Conservation (phyloP, 768 basidiomycete species). For the Tricholoma matsutake region DNA sequence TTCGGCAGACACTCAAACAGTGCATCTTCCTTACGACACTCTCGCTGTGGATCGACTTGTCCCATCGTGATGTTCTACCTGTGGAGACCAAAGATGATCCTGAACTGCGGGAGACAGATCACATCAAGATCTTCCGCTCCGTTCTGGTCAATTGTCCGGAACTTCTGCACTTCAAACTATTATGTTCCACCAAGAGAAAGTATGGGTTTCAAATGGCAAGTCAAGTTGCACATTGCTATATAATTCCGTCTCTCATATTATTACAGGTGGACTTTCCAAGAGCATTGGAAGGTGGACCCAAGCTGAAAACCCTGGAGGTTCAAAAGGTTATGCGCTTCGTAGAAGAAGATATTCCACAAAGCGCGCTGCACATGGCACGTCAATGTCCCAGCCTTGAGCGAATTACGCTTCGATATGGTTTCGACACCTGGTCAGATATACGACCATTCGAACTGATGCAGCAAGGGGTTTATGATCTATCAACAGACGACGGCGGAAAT, state of each 20-base stretch:
- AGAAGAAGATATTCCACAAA: slow-evolving; percentile 17
- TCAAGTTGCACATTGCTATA: background rate
- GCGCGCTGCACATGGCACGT: slow-evolving; percentile 11
- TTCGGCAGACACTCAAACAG: slow-evolving; percentile 12
- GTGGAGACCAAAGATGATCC: slow-evolving; percentile 10
- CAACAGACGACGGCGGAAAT: background rate
- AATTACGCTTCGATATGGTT: slow-evolving; percentile 13
- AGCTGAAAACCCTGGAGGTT: slow-evolving; percentile 16
- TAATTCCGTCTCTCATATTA: background rate
- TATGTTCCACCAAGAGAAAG: slow-evolving; percentile 18
- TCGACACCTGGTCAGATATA: slow-evolving; percentile 12
- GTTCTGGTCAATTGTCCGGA: slow-evolving; percentile 12
- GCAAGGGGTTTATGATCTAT: slow-evolving; percentile 15
- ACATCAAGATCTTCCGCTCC: slow-evolving; percentile 18
- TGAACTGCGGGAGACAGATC: slow-evolving; percentile 13
- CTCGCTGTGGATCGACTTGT: slow-evolving; percentile 20
- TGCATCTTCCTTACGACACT: slow-evolving; percentile 13
- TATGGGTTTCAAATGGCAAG: slow-evolving; percentile 18
- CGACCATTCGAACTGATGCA: slow-evolving; percentile 10
- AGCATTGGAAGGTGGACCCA: slow-evolving; percentile 16
- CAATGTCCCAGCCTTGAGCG: slow-evolving; percentile 16
- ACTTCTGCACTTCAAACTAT: slow-evolving; percentile 18
- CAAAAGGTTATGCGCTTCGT: slow-evolving; percentile 12
- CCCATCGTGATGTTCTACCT: slow-evolving; percentile 4
- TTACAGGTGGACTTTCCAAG: slow-evolving; percentile 16